Base-by-base conservation (phyloP, 495 filamentous ascomycete species). In the Penicillium diatomitis region DNA sequence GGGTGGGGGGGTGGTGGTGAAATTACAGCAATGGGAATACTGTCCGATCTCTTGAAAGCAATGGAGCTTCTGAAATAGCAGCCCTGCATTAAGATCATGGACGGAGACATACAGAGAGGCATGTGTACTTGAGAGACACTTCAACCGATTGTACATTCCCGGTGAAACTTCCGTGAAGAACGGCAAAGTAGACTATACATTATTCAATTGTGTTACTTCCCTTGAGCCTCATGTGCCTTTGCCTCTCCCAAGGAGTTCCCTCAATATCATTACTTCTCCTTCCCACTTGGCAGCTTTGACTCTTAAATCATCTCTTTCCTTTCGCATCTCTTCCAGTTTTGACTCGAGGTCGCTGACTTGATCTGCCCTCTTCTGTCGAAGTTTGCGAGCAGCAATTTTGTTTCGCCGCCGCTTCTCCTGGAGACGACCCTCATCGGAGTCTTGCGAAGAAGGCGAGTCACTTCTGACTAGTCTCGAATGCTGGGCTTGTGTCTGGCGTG, bases 1-100 rank as follows among this genome's bases (percentile, higher is more conserved):
- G 71, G 91, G 91, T 35, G 89, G 88, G 90, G 90, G 35, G 91
- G 91, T 37, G 90, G 91, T 50, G 88, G 84, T 37, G 90, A 95
- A 27, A 87, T 96, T 20, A 96, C 91, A 7, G 91, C 91, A 9
- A 94, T 92, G 87, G 90, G 91, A 29, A 88, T 96, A 30, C 85
- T 86, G 32, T 80, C 78, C 33, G 90, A 96, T 74, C 63, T 96
- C 56, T 70, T 95, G 7, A 54, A 55, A 38, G 40, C 44, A 5
- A 53, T 55, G 10, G 47, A 53, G 30, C 49, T 8, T 12, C 7
- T 48, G 31, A 47, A 32, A 11, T 32, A 34, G 47, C 38, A 20
- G 20, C 20, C 20, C 20, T 20, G 20, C 20, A 20, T 20, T 20
- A 20, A 20, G 20, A 20, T 20, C 20, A 20, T 20, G 20, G 20